Conservation (phyloP, 208 protist species). For the Leishmania gerbilli region DNA sequence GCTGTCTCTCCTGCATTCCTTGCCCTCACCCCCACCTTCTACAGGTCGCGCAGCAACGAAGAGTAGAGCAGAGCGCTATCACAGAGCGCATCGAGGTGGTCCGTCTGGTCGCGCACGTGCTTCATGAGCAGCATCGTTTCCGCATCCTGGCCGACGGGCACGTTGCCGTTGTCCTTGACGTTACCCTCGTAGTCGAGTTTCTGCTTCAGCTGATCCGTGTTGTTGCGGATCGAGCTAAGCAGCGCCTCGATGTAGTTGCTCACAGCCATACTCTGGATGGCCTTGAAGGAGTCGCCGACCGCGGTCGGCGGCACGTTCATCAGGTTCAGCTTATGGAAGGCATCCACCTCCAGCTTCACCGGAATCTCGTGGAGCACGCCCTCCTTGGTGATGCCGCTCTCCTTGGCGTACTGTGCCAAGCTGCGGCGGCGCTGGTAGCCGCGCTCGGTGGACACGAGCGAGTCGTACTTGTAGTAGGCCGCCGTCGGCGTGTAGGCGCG, state of each 20-base stretch:
- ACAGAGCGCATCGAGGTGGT: constrained; percentile 69
- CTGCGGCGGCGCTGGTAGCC: constrained; percentile 29
- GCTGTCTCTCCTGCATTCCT: not conserved
- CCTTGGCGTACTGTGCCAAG: constrained; percentile 41
- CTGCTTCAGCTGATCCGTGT: constrained; percentile 36
- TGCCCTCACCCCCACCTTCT: not conserved
- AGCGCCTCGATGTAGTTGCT: constrained; percentile 58
- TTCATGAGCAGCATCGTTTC: constrained; percentile 59
- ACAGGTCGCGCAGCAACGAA: constrained; percentile 32
- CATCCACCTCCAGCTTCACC: constrained; percentile 62
- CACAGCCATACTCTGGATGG: constrained; percentile 44
- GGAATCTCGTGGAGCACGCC: constrained; percentile 70
- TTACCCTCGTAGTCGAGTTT: constrained; percentile 47
- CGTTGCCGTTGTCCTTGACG: constrained; percentile 41
- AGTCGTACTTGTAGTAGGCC: constrained; percentile 56
- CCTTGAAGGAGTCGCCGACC: constrained; percentile 39
- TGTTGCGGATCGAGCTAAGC: constrained; percentile 49
- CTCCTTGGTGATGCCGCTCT: constrained; percentile 42
- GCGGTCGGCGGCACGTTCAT: constrained; percentile 23
- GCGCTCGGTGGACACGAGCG: constrained; percentile 20
- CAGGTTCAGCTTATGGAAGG: constrained; percentile 62
- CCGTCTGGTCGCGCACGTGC: constrained; percentile 59
- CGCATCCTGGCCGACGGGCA: constrained; percentile 46
- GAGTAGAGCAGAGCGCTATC: constrained; percentile 49
- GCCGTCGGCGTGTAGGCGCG: constrained; percentile 65